Conservation (phyloP, 148 eudicot species). For the Amaranthus palmeri region DNA sequence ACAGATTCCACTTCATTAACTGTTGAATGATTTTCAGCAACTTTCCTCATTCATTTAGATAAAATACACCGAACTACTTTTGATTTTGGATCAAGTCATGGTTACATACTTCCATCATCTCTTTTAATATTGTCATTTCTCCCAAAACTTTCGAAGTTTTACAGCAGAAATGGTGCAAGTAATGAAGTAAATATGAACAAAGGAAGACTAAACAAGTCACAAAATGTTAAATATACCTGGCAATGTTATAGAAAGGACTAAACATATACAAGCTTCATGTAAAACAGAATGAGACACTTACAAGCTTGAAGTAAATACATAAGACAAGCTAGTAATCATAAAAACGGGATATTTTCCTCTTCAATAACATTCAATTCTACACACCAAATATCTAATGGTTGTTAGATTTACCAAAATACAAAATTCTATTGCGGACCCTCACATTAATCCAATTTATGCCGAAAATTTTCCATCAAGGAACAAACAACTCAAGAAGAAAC, state of each 20-base stretch:
- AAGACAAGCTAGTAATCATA: background rate
- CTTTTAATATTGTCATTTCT: background rate
- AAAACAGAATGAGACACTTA: background rate
- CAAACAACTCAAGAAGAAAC: background rate
- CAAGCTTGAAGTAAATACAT: background rate
- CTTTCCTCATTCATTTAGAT: background rate
- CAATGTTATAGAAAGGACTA: background rate
- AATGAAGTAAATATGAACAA: background rate
- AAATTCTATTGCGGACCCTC: background rate
- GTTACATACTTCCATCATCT: no score
- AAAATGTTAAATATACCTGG: no score
- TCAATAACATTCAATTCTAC: background rate
- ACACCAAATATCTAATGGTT: background rate
- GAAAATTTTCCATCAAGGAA: no score
- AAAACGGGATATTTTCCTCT: background rate
- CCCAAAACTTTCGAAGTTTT: no score
- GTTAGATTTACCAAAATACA: background rate
- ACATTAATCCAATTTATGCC: no score
- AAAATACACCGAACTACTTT: background rate
- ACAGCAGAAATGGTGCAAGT: background rate
- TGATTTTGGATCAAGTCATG: no score
- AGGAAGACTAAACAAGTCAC: background rate
- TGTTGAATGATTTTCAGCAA: background rate
- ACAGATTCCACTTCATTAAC: background rate
- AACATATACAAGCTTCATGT: background rate